phyloP scores from a whole-genome alignment of 208 protist genomes.

The Kentomonas sorsogonicus region DNA sequence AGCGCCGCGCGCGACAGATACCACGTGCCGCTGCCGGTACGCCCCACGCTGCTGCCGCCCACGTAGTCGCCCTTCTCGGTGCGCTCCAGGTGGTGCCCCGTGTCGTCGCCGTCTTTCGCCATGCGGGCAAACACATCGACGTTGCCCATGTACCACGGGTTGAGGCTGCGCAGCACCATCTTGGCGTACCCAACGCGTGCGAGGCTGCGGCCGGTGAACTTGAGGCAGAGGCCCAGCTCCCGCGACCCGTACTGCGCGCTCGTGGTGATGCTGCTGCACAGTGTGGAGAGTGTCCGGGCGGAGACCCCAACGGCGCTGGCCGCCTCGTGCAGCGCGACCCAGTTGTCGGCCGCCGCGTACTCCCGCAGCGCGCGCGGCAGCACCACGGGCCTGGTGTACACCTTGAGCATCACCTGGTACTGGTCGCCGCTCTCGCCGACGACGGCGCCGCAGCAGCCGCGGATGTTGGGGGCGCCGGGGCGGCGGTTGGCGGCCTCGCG shows the following conservation, averaged over 20 bases:
- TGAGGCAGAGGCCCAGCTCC: constrained; percentile 80
- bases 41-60: constrained; percentile 39
- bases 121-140: constrained; percentile 64
- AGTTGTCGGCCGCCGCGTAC: constrained; percentile 55
- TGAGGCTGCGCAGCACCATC: constrained; percentile 47
- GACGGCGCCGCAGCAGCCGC: constrained; percentile 50
- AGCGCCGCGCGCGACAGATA: constrained; percentile 71
- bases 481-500: constrained; percentile 49
- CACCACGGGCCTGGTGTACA: constrained; percentile 30
- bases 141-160: constrained; percentile 77
- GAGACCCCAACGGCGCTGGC: constrained; percentile 40
- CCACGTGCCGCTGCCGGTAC: constrained; percentile 59
- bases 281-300: constrained; percentile 38
- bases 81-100: constrained; percentile 64
- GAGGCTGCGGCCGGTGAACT: constrained; percentile 60
- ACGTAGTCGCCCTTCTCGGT: constrained; percentile 56
- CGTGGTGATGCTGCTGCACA: constrained; percentile 74
- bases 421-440: constrained; percentile 24
- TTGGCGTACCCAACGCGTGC: constrained; percentile 81
- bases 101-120: constrained; percentile 50
- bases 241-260: constrained; percentile 71
- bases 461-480: constrained; percentile 14
- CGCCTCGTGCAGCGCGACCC: constrained; percentile 66
- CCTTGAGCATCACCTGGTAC: constrained; percentile 33
- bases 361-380: constrained; percentile 47